These are phyloP conservation scores for Millerago galiae DNA, from an alignment of 805 yeast genomes.

Conservation along the genomic window DNA sequence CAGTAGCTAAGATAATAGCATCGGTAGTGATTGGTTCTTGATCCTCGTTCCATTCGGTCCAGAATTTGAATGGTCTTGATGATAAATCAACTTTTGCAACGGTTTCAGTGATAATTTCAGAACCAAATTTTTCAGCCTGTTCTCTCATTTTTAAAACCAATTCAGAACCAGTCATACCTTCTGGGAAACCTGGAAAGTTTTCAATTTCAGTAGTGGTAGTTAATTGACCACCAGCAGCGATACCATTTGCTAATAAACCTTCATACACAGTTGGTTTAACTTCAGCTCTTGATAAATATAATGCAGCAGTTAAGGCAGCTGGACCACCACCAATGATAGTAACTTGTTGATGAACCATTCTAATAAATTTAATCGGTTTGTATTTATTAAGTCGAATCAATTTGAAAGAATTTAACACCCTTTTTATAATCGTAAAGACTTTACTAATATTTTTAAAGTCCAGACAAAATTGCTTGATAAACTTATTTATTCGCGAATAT, in stretches of 20 bases:
- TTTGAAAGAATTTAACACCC: slow-evolving; percentile 4
- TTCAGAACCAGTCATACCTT: slow-evolving; percentile 78
- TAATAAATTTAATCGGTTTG: slow-evolving; percentile 14
- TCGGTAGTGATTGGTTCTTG: slow-evolving; percentile 88
- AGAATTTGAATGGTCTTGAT: slow-evolving; percentile 85
- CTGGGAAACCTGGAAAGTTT: slow-evolving; percentile 98
- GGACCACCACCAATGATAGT: slow-evolving; percentile 97
- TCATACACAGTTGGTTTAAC: slow-evolving; percentile 89
- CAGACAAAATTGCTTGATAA: slow-evolving; percentile 1
- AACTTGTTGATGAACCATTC: slow-evolving; percentile 79
- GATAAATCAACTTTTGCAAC: slow-evolving; percentile 87
- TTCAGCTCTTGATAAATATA: slow-evolving; percentile 95
- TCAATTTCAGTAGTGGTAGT: slow-evolving; percentile 98
- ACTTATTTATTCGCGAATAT: not conserved
- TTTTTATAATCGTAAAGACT: slow-evolving; percentile 2
- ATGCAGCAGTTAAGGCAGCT: slow-evolving; percentile 99
- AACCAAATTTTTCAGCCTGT: slow-evolving; percentile 85
- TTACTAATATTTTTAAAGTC: slow-evolving; percentile 5
- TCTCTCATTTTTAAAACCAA: slow-evolving; percentile 93
- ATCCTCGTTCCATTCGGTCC: slow-evolving; percentile 96
- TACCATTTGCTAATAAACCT: slow-evolving; percentile 93
- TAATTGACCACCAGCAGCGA: slow-evolving; percentile 98
- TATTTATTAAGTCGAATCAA: slow-evolving; percentile 2
- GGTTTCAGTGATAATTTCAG: slow-evolving; percentile 93
- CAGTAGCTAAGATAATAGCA: slow-evolving; percentile 90